A percentile compares a stretch with the other conserved stretches of the same genome.
Conservation (phyloP, 2,329 filamentous ascomycete species). For the Fusarium sp. region DNA sequence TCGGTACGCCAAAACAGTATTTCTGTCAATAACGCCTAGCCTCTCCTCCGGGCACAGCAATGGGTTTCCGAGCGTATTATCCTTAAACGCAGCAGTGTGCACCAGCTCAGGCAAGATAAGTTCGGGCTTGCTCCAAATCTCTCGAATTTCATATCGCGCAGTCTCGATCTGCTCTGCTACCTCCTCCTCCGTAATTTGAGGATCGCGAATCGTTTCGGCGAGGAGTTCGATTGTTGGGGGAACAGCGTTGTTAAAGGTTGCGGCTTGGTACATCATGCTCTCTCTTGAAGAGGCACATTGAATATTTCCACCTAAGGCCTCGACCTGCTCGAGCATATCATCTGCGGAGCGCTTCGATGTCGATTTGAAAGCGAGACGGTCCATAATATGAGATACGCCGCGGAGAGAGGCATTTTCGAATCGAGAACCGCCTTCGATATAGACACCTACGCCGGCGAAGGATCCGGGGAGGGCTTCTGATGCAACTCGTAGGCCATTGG, state of each 20-base stretch:
- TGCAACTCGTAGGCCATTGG: conserved; percentile 93
- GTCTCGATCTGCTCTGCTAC: conserved; percentile 88
- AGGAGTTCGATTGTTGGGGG: conserved; percentile 83
- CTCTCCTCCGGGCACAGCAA: conserved; percentile 89
- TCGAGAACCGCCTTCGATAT: conserved; percentile 92
- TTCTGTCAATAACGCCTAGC: conserved; percentile 76
- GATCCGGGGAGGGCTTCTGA: conserved; percentile 94
- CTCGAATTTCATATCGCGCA: conserved; percentile 92
- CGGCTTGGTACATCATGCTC: conserved; percentile 98
- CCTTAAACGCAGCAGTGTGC: conserved; percentile 94
- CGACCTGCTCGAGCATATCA: conserved; percentile 86
- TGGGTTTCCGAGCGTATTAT: conserved; percentile 95
- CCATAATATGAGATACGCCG: conserved; percentile 95
- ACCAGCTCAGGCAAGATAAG: conserved; percentile 94
- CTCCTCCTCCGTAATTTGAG: conserved; percentile 85
- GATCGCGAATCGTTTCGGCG: conserved; percentile 92
- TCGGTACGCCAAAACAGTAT: conserved; percentile 81
- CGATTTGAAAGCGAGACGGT: conserved; percentile 92
- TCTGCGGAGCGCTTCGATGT: conserved; percentile 79
- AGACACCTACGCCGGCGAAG: conserved; percentile 94
- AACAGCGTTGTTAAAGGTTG: conserved; percentile 95
- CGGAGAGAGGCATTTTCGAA: conserved; percentile 88
- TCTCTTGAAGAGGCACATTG: conserved; percentile 96
- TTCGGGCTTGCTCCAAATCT: conserved; percentile 98
- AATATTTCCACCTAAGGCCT: conserved; percentile 92